Conservation (phyloP, 257 asterid genomes). For the Mitragyna speciosa region DNA sequence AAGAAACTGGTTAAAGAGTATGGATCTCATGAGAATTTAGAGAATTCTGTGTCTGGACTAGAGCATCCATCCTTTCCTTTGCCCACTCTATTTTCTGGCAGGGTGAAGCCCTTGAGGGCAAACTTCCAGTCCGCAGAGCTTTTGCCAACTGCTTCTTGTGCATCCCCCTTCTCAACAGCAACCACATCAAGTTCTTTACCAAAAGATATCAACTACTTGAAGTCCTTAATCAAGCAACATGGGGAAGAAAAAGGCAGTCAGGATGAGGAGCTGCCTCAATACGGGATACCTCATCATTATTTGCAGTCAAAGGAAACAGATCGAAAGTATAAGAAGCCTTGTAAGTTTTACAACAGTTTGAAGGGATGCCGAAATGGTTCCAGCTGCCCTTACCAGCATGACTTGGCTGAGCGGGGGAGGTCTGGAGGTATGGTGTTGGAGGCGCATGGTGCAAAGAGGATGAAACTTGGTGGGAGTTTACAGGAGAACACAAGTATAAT, state of each 20-base stretch:
- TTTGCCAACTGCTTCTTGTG: slow-evolving; percentile 11
- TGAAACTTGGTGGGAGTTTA: slow-evolving; percentile 17
- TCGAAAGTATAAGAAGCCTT: slow-evolving; percentile 18
- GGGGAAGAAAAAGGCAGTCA: slow-evolving; percentile 20
- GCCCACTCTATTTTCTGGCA: not conserved
- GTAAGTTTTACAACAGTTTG: slow-evolving; percentile 25
- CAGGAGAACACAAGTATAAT: not conserved
- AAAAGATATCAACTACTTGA: slow-evolving; percentile 27
- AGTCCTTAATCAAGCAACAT: slow-evolving; percentile 36
- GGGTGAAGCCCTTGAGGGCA: slow-evolving; percentile 5
- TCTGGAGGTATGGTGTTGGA: slow-evolving; percentile 16
- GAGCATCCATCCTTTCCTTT: slow-evolving; percentile 4
- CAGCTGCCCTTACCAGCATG: slow-evolving; percentile 36
- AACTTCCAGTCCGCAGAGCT: not conserved
- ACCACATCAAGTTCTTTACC: slow-evolving; percentile 10
- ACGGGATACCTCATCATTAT: slow-evolving; percentile 17
- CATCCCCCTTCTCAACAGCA: not conserved
- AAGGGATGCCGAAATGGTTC: slow-evolving; percentile 42
- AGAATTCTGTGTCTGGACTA: slow-evolving; percentile 7
- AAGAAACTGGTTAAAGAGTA: slow-evolving; percentile 15
- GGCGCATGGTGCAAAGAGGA: slow-evolving; percentile 30
- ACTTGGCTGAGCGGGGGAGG: slow-evolving; percentile 17
- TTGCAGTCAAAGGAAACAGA: slow-evolving; percentile 11
- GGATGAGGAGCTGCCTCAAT: slow-evolving; percentile 16
- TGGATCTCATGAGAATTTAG: slow-evolving; percentile 14